Evolutionary conservation across 2,329 filamentous ascomycete species (phyloP), one percentile per base, ranked within the genome.

Genomic region (Diaporthe caulivora): DNA sequence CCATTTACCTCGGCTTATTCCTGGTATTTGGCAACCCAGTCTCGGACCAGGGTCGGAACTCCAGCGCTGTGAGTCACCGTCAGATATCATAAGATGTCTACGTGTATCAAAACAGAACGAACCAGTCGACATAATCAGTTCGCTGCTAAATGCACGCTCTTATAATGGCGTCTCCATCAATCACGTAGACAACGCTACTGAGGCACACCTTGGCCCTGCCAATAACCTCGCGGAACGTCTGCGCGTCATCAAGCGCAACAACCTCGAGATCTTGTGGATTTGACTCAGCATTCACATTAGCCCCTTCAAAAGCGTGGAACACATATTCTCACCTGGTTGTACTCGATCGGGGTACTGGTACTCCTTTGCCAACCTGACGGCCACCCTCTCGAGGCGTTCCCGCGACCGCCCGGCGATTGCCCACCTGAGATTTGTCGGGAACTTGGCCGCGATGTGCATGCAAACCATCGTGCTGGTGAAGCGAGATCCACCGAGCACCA

Each of bases 121-220:
- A 70, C 68, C 54, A 60, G 42, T 60, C 68, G 54, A 70, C 54
- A 60, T 49, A 70, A 21, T 70, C 68, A 60, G 54, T 70, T 49
- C 53, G 54, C 68, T 70, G 54, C 21, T 60, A 42, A 51, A 70
- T 29, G 8, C 68, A 70, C 8, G 68, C 42, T 8, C 40, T 11
- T 29, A 70, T 51, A 40, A 70, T 49, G 37, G 68, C 54, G 11
- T 70, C 68, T 60, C 68, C 68, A n/a, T 70, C 68, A 70, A 60
- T 18, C 37, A 54, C 21, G 42, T 70, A 70, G 13, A 70, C 51
- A 51, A 70, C 68, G 54, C 40, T 70, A 29, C 68, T 60, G 26
- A 70, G 18, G 54, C 68, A 70, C 37, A 70, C 68, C 21, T 40
- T 58, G 37, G 37, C 54, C 18, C 68, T 51, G 7, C 68, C 68